Evolutionary conservation across 1,284 basidiomycete genomes (phyloP), one percentile per base, ranked within the genome.

Genomic region (Megacollybia platyphylla): DNA sequence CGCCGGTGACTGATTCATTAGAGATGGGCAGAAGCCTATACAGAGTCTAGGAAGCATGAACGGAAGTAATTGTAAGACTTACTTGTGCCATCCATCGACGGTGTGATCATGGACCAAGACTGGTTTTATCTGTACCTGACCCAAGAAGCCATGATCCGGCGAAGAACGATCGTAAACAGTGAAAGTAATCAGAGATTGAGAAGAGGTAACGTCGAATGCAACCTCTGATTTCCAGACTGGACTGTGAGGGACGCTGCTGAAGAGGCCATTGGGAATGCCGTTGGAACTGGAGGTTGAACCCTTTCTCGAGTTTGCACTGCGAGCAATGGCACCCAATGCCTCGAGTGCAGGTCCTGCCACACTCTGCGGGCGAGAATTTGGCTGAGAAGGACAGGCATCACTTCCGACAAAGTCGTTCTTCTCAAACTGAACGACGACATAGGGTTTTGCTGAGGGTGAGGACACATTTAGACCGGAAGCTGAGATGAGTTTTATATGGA

Each of bases 181-280:
- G 59, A 97, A 77, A 28, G 85, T 82, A 57, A 97, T 76, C 26
- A 79, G 63, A n/a, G 90, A 91, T 41, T 80, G 71, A 51, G 87
- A 82, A 27, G 87, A 87, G n/a, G 91, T 96, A 39, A 98, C 88
- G 64, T 98, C 96, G 91, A 97, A 97, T 32, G 88, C 85, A 39
- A 97, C 94, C 62, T 97, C 86, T 62, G 97, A 92, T 66, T 98
- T 97, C 96, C 96, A 99, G 11, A 94, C 83, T 8, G 96, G 94
- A 65, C 93, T 97, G 57, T 88, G 79, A 35, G 86, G 70, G 40
- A 74, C 61, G 44, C 75, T 69, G 47, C 76, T 76, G 52, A 86
- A 81, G 36, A 85, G 66, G 15, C 65, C 61, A 39, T 51, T 59
- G 29, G 59, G 50, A 44, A 72, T 67, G 28, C 58, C 49, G 13